Evolutionary conservation across 768 basidiomycete species (phyloP).

Genomic region (Gelatoporia subvermispora): DNA sequence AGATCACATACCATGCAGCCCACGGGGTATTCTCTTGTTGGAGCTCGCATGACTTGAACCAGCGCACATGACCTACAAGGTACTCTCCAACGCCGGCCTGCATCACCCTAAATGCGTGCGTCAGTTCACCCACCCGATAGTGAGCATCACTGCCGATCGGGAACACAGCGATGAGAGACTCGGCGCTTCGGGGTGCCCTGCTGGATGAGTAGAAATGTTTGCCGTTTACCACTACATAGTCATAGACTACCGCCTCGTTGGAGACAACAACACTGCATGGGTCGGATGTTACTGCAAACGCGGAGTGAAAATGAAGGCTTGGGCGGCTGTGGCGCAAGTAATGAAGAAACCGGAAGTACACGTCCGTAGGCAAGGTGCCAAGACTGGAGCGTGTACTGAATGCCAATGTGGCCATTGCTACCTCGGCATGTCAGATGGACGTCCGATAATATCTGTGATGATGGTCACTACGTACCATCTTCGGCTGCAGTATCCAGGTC

Average conservation of each 20-base stretch:
- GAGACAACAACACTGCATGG: not conserved
- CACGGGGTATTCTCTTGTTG: too few relatives aligned
- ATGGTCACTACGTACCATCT: conserved; percentile 14
- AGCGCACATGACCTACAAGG: too few relatives aligned
- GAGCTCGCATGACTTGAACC: too few relatives aligned
- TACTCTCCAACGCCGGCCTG: too few relatives aligned
- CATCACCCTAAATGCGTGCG: too few relatives aligned
- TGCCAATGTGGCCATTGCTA: not conserved
- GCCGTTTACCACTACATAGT: not conserved
- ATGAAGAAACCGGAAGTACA: not conserved
- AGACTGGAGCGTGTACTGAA: not conserved
- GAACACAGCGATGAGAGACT: too few relatives aligned
- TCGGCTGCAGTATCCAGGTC: conserved; percentile 17
- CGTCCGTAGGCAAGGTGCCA: not conserved
- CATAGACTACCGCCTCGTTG: not conserved
- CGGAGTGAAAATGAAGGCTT: not conserved
- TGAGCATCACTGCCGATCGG: too few relatives aligned
- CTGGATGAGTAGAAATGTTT: not conserved
- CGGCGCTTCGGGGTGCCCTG: too few relatives aligned
- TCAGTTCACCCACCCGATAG: too few relatives aligned
- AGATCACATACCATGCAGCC: too few relatives aligned
- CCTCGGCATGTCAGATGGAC: not conserved
- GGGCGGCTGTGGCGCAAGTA: not conserved
- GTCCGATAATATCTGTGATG: not conserved
- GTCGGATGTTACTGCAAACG: not conserved